These are phyloP conservation scores for Alternaria viburni DNA, from an alignment of 2,329 filamentous ascomycete species.

Conservation along the genomic window DNA sequence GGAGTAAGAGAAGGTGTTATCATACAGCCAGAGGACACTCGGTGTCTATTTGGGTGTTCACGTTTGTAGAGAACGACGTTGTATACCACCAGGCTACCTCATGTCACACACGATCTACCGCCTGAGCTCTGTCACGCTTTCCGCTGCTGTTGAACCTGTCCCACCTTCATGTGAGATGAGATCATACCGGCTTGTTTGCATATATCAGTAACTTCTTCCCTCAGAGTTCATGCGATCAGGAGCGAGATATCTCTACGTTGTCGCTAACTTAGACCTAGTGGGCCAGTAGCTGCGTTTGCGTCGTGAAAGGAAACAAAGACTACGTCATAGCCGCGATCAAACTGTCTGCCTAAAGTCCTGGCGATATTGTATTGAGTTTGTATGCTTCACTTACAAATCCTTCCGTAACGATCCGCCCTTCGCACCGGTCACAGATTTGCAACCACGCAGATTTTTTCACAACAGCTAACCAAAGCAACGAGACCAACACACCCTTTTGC, in stretches of 20 bases:
- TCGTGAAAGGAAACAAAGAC: background rate
- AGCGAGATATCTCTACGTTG: background rate
- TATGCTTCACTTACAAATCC: background rate
- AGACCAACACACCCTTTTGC: background rate
- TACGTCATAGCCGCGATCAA: background rate
- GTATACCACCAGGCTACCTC: background rate
- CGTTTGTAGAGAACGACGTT: background rate
- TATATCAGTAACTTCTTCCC: background rate
- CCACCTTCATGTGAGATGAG: background rate
- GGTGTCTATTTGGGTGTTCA: background rate
- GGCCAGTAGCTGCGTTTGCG: background rate
- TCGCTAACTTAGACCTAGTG: background rate
- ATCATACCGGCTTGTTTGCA: no score
- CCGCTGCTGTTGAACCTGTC: background rate
- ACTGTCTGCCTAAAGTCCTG: background rate
- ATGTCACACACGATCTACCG: background rate
- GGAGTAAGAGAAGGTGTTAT: background rate
- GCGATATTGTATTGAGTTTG: background rate
- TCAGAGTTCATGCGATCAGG: background rate
- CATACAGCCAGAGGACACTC: background rate
- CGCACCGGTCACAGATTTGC: background rate
- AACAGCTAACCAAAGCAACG: background rate
- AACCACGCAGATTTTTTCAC: background rate
- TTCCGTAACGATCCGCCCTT: background rate
- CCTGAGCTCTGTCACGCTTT: background rate